phyloP scores from a whole-genome alignment of 768 basidiomycete genomes.

The Podaxis mareebaensis region DNA sequence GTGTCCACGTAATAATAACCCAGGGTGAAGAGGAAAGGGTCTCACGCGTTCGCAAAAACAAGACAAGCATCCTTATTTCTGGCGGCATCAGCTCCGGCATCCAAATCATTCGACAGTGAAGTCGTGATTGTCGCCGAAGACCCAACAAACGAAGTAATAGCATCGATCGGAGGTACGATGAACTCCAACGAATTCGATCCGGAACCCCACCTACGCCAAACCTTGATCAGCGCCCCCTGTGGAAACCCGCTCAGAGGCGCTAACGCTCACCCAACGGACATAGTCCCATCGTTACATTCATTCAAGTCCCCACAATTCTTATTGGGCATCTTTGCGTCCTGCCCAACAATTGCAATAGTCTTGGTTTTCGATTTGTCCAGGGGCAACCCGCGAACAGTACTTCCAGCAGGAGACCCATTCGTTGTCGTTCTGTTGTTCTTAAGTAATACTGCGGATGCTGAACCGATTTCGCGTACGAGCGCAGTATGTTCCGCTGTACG shows the following conservation, averaged over 20 bases:
- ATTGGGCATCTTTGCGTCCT: constrained; percentile 56
- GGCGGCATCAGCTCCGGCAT: constrained; percentile 39
- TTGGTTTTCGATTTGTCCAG: constrained; percentile 49
- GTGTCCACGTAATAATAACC: constrained; percentile 17
- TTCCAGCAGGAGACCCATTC: constrained; percentile 33
- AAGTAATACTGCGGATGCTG: constrained; percentile 64
- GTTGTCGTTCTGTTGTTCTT: constrained; percentile 56
- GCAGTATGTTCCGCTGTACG: constrained; percentile 46
- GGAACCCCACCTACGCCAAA: constrained; percentile 44
- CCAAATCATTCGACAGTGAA: constrained; percentile 45
- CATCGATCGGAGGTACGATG: constrained; percentile 46
- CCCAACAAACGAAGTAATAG: constrained; percentile 42
- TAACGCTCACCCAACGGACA: constrained; percentile 58
- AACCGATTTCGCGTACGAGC: constrained; percentile 62
- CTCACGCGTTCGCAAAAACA: constrained; percentile 61
- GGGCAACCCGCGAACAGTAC: constrained; percentile 42
- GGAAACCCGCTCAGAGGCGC: not conserved
- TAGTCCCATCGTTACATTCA: constrained; percentile 57
- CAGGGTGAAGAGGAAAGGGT: not conserved
- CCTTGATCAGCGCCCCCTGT: not conserved
- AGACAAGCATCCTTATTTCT: constrained; percentile 54
- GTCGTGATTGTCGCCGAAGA: constrained; percentile 40
- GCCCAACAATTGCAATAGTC: constrained; percentile 58
- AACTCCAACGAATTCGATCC: constrained; percentile 49
- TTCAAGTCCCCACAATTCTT: constrained; percentile 47